A percentile compares a stretch with the other conserved stretches of the same genome.
Conservation (phyloP, 1,284 basidiomycete genomes). For the Spongiforma sp. region DNA sequence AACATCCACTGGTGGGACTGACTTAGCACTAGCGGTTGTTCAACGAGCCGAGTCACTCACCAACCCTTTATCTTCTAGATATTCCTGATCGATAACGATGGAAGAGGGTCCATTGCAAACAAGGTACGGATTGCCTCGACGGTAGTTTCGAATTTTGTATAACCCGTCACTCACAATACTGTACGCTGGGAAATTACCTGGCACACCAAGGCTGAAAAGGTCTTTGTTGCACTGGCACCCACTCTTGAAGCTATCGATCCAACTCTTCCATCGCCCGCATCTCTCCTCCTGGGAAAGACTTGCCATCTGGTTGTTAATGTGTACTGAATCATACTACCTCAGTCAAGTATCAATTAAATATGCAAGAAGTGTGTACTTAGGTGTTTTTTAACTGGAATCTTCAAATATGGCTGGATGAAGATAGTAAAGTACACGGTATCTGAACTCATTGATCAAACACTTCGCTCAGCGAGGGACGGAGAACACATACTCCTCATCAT, state of each 20-base stretch:
- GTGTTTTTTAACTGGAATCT: not conserved
- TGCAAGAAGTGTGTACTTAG: not conserved
- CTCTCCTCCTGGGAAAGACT: no score
- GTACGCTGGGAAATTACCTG: not conserved
- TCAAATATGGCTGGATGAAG: conserved; percentile 1
- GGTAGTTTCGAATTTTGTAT: conserved; percentile 8
- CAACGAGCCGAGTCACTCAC: not conserved
- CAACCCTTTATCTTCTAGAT: not conserved
- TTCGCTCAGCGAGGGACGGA: no score
- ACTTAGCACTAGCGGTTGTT: not conserved
- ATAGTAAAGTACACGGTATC: conserved; percentile 10
- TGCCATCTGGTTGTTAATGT: conserved; percentile 8
- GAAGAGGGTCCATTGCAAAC: no score
- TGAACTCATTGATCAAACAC: not conserved
- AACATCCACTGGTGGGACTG: conserved; percentile 4
- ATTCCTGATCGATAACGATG: not conserved
- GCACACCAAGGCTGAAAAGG: conserved; percentile 4
- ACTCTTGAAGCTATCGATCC: no score
- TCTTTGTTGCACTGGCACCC: conserved; percentile 4
- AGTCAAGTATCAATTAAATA: not conserved
- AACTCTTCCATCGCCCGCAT: not conserved
- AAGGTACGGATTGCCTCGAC: no score
- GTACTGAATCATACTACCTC: not conserved
- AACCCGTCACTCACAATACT: conserved; percentile 1
- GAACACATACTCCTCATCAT: conserved; percentile 13